Conservation (phyloP, 306 rosid species). For the Quercus wislizeni region DNA sequence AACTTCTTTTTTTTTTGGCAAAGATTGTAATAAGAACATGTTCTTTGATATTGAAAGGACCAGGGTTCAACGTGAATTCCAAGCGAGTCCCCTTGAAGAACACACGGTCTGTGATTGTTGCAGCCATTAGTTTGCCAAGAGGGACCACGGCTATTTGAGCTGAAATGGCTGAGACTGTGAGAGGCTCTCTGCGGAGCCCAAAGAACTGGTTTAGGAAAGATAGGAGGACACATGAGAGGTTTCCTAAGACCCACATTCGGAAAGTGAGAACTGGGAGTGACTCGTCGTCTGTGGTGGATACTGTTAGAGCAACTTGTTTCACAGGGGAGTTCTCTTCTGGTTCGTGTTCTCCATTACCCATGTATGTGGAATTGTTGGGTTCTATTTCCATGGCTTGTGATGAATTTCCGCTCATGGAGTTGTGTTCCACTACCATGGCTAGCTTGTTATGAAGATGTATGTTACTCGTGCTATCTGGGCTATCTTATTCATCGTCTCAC, state of each 20-base stretch:
- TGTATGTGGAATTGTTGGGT: not conserved
- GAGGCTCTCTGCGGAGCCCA: constrained; percentile 83
- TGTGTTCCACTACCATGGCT: too few species aligned
- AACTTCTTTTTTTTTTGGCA: constrained; percentile 18
- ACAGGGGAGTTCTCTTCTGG: constrained; percentile 62
- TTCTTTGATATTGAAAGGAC: constrained; percentile 90
- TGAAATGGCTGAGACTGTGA: constrained; percentile 72
- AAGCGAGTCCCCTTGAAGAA: constrained; percentile 51
- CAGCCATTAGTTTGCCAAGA: constrained; percentile 78
- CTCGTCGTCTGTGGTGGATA: constrained; percentile 59
- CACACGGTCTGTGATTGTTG: constrained; percentile 43
- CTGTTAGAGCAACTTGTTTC: constrained; percentile 81
- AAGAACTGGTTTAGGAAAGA: constrained; percentile 92
- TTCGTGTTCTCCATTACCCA: not conserved
- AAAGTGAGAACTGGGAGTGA: constrained; percentile 69
- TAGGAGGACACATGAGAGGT: constrained; percentile 55
- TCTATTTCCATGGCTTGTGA: not conserved
- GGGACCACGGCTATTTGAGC: constrained; percentile 94
- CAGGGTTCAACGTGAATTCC: constrained; percentile 76
- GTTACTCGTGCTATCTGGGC: too few species aligned
- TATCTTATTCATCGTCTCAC: too few species aligned
- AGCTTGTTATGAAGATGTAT: too few species aligned
- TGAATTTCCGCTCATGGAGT: not conserved
- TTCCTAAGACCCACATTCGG: constrained; percentile 85
- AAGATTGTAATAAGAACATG: constrained; percentile 92